Percentiles rank a stretch among this genome's conserved stretches.
Conservation (phyloP, 768 basidiomycete species). For the Tylopilus sp. region DNA sequence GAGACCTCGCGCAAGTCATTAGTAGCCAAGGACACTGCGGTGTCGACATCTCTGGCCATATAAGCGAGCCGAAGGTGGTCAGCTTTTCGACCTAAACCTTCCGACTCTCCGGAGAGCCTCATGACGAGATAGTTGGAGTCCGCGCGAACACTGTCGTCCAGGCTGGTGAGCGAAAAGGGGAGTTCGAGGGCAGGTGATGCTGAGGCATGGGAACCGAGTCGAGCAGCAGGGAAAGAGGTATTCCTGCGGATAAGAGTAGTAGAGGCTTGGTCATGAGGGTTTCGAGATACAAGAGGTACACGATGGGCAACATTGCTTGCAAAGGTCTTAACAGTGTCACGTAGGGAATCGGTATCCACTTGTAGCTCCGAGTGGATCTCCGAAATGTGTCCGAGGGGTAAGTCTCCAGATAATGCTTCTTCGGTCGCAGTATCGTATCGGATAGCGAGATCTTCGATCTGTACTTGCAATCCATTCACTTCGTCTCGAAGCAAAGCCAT, state of each 20-base stretch:
- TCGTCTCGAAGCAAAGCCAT: slow-evolving; percentile 62
- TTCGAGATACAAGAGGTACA: slow-evolving; percentile 54
- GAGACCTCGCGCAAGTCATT: slow-evolving; percentile 38
- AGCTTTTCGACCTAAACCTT: slow-evolving; percentile 45
- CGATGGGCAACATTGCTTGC: slow-evolving; percentile 46
- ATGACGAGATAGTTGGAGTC: slow-evolving; percentile 70
- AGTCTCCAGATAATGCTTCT: slow-evolving; percentile 36
- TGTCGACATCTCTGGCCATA: slow-evolving; percentile 53
- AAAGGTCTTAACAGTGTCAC: slow-evolving; percentile 46
- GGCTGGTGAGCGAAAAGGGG: slow-evolving; percentile 52
- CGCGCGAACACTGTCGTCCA: slow-evolving; percentile 66
- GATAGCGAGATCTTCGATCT: slow-evolving; percentile 56
- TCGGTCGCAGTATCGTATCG: slow-evolving; percentile 44
- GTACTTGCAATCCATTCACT: slow-evolving; percentile 52
- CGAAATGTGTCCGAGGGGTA: slow-evolving; percentile 28
- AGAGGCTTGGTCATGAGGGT: slow-evolving; percentile 10
- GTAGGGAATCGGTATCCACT: slow-evolving; percentile 36
- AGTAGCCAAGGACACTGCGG: slow-evolving; percentile 34
- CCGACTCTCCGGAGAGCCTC: slow-evolving; percentile 53
- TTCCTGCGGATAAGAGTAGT: slow-evolving; percentile 31
- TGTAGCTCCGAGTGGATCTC: slow-evolving; percentile 33
- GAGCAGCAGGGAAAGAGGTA: slow-evolving; percentile 34
- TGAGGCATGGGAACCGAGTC: slow-evolving; percentile 32
- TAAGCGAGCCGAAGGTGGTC: slow-evolving; percentile 49
- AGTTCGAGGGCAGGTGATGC: slow-evolving; percentile 37